Base-by-base conservation (phyloP, 1,284 basidiomycete genomes). In the Ceratobasidium sp. region DNA sequence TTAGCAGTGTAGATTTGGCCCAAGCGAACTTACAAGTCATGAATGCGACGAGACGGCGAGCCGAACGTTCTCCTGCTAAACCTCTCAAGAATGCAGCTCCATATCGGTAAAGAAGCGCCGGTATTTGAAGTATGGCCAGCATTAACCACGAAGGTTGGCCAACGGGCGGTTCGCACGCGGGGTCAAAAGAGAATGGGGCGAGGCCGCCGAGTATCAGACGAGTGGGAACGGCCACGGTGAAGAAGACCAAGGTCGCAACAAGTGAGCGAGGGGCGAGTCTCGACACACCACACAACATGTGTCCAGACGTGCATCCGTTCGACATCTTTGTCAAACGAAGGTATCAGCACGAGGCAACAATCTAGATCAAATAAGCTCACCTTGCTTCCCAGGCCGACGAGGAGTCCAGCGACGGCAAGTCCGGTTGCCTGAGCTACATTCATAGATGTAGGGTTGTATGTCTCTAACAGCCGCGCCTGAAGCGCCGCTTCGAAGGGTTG, bases 241-340 rank as follows among this genome's bases (percentile, higher is more conserved):
- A 15, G 25, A 54, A 65, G 13, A 34, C 32, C 1, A 32, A 34
- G 13, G 31, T 65, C 6, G 62, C 64, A 6, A 67, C 38, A 2
- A 55, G 45, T 4, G 64, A 67, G 17, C 64, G 64, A 20, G 64
- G 64, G 2, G 64, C 38, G 12, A 67, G 52, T 6, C 64, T 22
- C 17, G 64, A 67, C 15, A 67, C 40, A 17, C 52, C 64, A 31
- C 64, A 67, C 8, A 67, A 27, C 64, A 67, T 67, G 35, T 67
- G 52, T 8, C 64, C 64, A 45, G 64, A 67, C 3, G 64, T 67
- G 50, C 52, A 67, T 10, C 64, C 64, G 42, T 67, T 67, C 3
- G 64, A 40, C 40, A 67, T 32, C 64, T 67, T n/a, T n/a, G 17
- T n/a, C 10, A 25, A 17, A 15, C 29, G n/a, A 35, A 2, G 17